A percentile compares a stretch with the other conserved stretches of the same genome.
Evolutionary conservation across 495 filamentous ascomycete species (phyloP).

Genomic region (Patellaria atrata): DNA sequence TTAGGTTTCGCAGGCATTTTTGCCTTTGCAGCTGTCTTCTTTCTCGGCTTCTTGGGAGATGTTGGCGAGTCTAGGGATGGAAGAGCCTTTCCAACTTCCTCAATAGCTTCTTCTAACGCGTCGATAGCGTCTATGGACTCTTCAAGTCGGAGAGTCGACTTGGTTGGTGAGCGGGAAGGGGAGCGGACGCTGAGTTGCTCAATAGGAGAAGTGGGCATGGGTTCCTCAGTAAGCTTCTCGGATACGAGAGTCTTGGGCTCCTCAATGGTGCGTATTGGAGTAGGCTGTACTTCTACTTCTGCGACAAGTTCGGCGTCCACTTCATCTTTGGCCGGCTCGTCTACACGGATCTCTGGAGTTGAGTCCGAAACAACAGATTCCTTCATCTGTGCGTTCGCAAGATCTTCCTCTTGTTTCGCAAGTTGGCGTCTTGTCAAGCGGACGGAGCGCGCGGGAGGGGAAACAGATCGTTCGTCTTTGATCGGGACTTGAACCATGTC

Average conservation of each 20-base stretch:
- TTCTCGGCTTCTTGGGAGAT: constrained; percentile 15
- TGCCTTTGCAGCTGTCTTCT: constrained; percentile 1
- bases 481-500: constrained; percentile 16
- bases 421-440: constrained; percentile 20
- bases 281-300: too few species aligned
- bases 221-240: constrained; percentile 14
- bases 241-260: constrained; percentile 14
- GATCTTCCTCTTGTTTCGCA: constrained; percentile 10
- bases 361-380: too few species aligned
- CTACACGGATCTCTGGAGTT: background rate
- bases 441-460: constrained; percentile 14
- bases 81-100: constrained; percentile 33
- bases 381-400: background rate
- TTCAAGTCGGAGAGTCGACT: constrained; percentile 42
- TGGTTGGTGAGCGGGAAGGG: constrained; percentile 27
- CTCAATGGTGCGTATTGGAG: too few species aligned
- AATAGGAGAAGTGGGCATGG: constrained; percentile 4
- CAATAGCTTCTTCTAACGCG: constrained; percentile 51
- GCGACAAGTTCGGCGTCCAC: too few species aligned
- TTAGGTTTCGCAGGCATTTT: constrained; percentile 7
- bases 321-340: constrained; percentile 1
- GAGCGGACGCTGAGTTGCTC: constrained; percentile 1
- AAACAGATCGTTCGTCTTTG: constrained; percentile 13
- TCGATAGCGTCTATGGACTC: constrained; percentile 57
- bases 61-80: constrained; percentile 9